Evolutionary conservation across 345 rosid genomes (phyloP).

Genomic region (Brassica rapa): DNA sequence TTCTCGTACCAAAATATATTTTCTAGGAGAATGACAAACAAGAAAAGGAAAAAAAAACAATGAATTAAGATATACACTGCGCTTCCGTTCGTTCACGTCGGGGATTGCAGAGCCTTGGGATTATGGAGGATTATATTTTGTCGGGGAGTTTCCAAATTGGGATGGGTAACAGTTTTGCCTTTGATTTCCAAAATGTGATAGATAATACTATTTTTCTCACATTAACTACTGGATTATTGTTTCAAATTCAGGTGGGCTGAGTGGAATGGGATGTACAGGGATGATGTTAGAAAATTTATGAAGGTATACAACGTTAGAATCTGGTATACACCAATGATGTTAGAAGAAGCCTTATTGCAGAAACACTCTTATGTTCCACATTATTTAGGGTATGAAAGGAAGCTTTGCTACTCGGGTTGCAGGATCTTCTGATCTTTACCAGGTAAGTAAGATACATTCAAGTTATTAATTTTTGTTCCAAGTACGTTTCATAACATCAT

Average conservation of each 20-base stretch:
- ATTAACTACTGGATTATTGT: not conserved
- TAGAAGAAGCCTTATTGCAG: not conserved
- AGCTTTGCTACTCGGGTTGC: conserved; percentile 79
- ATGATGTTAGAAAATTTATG: conserved; percentile 75
- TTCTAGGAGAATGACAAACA: too few relatives aligned
- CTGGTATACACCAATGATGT: conserved; percentile 45
- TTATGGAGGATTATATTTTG: conserved; percentile 93
- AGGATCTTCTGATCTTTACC: conserved; percentile 85
- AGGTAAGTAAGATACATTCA: conserved; percentile 54
- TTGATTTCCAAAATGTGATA: conserved; percentile 84
- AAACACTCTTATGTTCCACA: conserved; percentile 17
- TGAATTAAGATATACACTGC: too few relatives aligned
- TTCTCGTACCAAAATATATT: too few relatives aligned
- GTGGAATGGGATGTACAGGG: conserved; percentile 97
- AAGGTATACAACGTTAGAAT: conserved; percentile 53
- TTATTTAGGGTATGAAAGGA: conserved; percentile 74
- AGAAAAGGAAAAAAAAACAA: too few relatives aligned
- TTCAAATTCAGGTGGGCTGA: conserved; percentile 81
- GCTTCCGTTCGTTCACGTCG: too few relatives aligned
- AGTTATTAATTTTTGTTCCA: not conserved
- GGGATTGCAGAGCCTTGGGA: conserved; percentile 86
- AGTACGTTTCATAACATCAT: not conserved
- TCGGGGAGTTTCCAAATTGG: conserved; percentile 93
- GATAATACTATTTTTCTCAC: conserved; percentile 41
- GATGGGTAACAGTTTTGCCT: conserved; percentile 58